These are phyloP conservation scores for Trametes cubensis DNA, from an alignment of 768 basidiomycete genomes.

Conservation along the genomic window DNA sequence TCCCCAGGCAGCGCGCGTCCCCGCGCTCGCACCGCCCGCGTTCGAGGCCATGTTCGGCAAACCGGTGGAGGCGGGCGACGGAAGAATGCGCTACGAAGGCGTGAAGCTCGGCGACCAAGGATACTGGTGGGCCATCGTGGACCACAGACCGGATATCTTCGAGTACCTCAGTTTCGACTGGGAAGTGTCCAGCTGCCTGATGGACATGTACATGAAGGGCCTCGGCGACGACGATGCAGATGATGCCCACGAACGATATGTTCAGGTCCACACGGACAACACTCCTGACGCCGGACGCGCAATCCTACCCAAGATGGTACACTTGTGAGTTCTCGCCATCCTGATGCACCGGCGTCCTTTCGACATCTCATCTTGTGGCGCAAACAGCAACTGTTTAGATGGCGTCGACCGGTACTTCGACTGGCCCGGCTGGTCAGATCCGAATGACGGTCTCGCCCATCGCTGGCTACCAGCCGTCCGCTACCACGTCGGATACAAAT, in stretches of 20 bases:
- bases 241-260: constrained; percentile 39
- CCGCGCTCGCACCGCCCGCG: constrained; percentile 44
- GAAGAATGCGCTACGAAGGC: constrained; percentile 36
- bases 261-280: constrained; percentile 38
- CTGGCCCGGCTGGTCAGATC: constrained; percentile 51
- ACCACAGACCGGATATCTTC: constrained; percentile 44
- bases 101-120: constrained; percentile 55
- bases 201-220: constrained; percentile 48
- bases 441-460: constrained; percentile 39
- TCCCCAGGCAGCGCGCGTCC: constrained; percentile 5
- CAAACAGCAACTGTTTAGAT: constrained; percentile 46
- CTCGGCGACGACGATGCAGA: constrained; percentile 44
- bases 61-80: constrained; percentile 39
- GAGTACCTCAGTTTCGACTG: constrained; percentile 49
- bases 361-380: constrained; percentile 20
- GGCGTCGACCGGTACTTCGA: constrained; percentile 45
- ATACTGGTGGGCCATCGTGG: constrained; percentile 59
- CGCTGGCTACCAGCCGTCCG: constrained; percentile 49
- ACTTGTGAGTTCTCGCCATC: constrained; percentile 44
- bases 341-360: background rate
- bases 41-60: constrained; percentile 49
- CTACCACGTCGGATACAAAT: constrained; percentile 52
- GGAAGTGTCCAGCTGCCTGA: constrained; percentile 51
- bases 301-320: constrained; percentile 50
- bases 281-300: constrained; percentile 48